A percentile compares a stretch with the other conserved stretches of the same genome.
Conservation (phyloP, 352 stramenopile species). For the Aphanomyces astaci region DNA sequence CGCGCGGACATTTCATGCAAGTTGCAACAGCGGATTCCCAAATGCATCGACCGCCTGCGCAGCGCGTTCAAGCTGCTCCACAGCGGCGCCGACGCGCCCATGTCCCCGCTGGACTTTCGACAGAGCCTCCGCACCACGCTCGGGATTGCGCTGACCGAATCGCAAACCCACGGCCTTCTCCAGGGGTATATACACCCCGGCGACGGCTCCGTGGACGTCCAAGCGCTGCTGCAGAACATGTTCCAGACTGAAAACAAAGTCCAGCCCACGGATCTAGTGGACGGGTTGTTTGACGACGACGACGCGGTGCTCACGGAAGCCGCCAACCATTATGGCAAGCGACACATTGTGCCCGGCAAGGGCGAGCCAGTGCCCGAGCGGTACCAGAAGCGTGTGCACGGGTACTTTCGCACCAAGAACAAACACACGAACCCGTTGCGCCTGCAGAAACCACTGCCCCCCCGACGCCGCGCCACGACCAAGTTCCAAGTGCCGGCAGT, state of each 20-base stretch:
- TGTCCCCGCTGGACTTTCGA: conserved; percentile 58
- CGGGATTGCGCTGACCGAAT: conserved; percentile 64
- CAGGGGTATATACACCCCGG: conserved; percentile 48
- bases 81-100: conserved; percentile 50
- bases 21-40: conserved; percentile 66
- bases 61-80: conserved; percentile 77
- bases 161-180: conserved; percentile 63
- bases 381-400: conserved; percentile 7
- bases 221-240: conserved; percentile 69
- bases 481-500: conserved; percentile 10
- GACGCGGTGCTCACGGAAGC: neutral
- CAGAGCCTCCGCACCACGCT: conserved; percentile 75
- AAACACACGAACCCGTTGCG: conserved; percentile 2
- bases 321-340: neutral
- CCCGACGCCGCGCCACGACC: neutral
- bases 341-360: neutral
- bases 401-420: neutral
- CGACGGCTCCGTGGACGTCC: conserved; percentile 63
- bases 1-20: conserved; percentile 71
- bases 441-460: neutral
- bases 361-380: neutral
- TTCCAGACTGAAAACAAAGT: conserved; percentile 49
- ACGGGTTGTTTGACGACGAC: conserved; percentile 26
- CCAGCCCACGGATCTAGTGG: conserved; percentile 41
- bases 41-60: conserved; percentile 67